Evolutionary conservation across 139 green algal species (phyloP), one percentile per base, ranked within the genome.

Genomic region (Chloropicon primus): DNA sequence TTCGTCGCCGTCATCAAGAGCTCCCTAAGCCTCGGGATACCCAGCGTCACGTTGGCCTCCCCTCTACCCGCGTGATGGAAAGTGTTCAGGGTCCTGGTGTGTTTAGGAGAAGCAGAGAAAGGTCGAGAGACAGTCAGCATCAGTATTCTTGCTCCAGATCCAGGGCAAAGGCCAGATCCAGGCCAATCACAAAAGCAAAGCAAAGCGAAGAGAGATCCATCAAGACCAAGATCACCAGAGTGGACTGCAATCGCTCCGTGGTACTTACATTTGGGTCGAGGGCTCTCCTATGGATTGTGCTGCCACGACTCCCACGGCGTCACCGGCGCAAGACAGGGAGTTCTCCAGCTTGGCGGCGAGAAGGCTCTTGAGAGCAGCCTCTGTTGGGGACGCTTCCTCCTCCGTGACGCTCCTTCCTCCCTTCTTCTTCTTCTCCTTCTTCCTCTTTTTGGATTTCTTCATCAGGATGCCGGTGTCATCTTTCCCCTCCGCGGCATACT

Each of bases 11-110:
- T 97, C 94, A 99, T 98, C 5, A 99, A 83, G 28, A 99, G 93
- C 87, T 98, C 94, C 22, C 94, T 86, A 53, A 98, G 85, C 3
- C 94, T 91, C 0, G 94, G 94, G 72, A 98, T 97, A 71, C 94
- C 94, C 29, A 98, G 86, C 28, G 94, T 98, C 80, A 98, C 94
- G 80, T 98, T 98, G 10, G 94, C 94, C 84, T 97, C 93, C 1
- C 94, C 93, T 1, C 92, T 88, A 0, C 93, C 93, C 53, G 87
- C 85, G 29, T 84, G 82, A 3, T 80, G 76, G 24, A 77, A 80
- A 26, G 76, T 77, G 27, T 80, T 77, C 21, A 80, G 76, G 25
- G 76, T 77, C 76, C 75, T 83, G 71, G n/a, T 77, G 75, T 26
- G 62, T 77, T 54, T 21, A 71, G 53, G 25, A 78, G 21, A 25